Evolutionary conservation across 345 rosid genomes (phyloP).

Genomic region (Psidium friedrichsthalianum): DNA sequence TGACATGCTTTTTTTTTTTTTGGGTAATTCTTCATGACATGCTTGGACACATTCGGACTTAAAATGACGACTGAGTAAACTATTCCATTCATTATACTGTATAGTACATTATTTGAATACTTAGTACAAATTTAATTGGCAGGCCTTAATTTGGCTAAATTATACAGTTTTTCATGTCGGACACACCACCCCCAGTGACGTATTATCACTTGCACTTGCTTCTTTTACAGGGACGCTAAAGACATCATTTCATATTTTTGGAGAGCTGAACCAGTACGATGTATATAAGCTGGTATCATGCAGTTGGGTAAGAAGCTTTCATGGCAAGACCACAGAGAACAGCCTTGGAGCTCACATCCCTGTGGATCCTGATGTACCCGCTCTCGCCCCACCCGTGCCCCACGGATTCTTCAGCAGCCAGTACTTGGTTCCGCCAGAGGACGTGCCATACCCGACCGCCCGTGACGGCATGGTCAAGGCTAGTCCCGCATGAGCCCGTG

Average conservation of each 20-base stretch:
- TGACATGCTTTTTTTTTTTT: background rate
- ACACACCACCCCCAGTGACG: background rate
- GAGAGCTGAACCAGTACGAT: too few species aligned
- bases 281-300: background rate
- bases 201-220: background rate
- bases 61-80: background rate
- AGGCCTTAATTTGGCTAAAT: background rate
- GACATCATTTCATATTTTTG: background rate
- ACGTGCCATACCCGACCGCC: slow-evolving; percentile 41
- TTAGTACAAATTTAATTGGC: too few species aligned
- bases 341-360: slow-evolving; percentile 10
- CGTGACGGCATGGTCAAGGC: slow-evolving; percentile 37
- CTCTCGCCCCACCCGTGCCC: slow-evolving; percentile 6
- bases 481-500: slow-evolving; percentile 21
- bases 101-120: background rate
- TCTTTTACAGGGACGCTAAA: background rate
- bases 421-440: slow-evolving; percentile 13
- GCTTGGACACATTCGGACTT: background rate
- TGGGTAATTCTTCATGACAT: background rate
- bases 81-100: background rate
- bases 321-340: slow-evolving; percentile 48
- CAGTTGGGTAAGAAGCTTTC: slow-evolving; percentile 1
- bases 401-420: slow-evolving; percentile 7
- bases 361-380: slow-evolving; percentile 31
- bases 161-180: background rate